phyloP scores from a whole-genome alignment of 2,329 filamentous ascomycete genomes.

The Metarhizium album region DNA sequence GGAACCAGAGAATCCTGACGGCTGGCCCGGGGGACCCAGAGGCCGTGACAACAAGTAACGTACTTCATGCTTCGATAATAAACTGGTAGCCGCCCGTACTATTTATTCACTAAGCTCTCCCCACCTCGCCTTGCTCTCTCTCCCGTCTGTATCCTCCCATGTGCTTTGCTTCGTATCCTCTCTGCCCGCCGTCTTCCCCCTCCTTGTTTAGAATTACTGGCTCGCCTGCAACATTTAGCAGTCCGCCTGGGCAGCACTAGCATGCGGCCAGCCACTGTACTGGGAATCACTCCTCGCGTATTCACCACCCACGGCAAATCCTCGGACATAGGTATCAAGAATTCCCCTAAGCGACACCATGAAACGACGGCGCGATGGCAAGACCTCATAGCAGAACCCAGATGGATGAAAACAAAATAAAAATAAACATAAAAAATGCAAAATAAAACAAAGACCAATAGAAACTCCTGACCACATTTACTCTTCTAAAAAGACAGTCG shows the following conservation, averaged over 20 bases:
- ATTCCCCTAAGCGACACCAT: background rate
- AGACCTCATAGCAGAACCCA: constrained; percentile 33
- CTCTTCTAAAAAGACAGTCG: constrained; percentile 20
- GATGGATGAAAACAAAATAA: constrained; percentile 14
- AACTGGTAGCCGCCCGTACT: constrained; percentile 18
- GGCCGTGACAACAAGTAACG: constrained; percentile 11
- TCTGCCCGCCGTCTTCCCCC: background rate
- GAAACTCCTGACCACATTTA: constrained; percentile 36
- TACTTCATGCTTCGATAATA: constrained; percentile 21
- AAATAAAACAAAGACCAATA: no score
- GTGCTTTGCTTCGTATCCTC: background rate
- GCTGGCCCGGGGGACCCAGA: constrained; percentile 5
- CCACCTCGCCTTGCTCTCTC: background rate
- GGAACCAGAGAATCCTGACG: constrained; percentile 26
- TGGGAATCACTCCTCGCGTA: background rate
- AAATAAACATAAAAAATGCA: constrained; percentile 22
- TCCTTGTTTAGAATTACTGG: background rate
- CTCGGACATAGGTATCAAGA: constrained; percentile 2
- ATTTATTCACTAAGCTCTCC: constrained; percentile 1
- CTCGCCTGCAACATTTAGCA: background rate
- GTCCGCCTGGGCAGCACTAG: background rate
- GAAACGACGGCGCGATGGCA: constrained; percentile 13
- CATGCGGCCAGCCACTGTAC: background rate
- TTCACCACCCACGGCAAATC: background rate
- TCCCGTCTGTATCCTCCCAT: background rate